Evolutionary conservation across 306 rosid genomes (phyloP), one percentile per base, ranked within the genome.

Genomic region (Prunus mongolica): DNA sequence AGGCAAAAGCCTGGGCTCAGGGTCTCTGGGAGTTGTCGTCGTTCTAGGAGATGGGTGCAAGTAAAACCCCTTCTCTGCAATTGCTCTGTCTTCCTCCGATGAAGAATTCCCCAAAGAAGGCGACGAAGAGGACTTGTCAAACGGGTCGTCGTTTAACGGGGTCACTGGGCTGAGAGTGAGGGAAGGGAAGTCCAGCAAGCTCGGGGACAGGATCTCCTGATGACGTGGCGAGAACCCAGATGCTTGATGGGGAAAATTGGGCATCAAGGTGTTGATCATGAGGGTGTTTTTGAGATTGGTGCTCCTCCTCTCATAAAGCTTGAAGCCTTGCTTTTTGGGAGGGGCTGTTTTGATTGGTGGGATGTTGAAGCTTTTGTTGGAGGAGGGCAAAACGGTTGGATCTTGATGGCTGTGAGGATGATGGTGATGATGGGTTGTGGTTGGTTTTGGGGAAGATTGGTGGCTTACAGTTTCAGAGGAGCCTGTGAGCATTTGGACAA

Each of bases 401-500:
- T 77, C 75, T 44, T 71, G 69, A 0, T 18, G 80, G 38, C 2
- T 73, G 25, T 56, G 79, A 54, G 14, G 44, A 3, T 52, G 64
- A 27, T 46, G 28, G 34, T 34, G 51, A 34, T 15, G 68, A 3
- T 65, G 69, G 24, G 25, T 7, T 8, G 50, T 30, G 80, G 32
- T 63, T 67, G 91, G 78, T 82, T 83, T 52, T 60, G 91, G 3
- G 54, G 14, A 3, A 61, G 86, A 22, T 67, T 75, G 54, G 63
- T 76, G 66, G 60, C 64, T 77, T 10, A 82, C 20, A 18, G 91
- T 75, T 10, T 93, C 95, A 3, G 96, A 80, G 18, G 97, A 90
- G 62, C 99, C 99, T 0, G 99, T 95, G 71, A 95, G 91, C 98
- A 92, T 91, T 85, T 95, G 99, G 80, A 95, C 99, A 1, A 95